phyloP scores from a whole-genome alignment of 139 green algal species.

The Nannochloris sp. region DNA sequence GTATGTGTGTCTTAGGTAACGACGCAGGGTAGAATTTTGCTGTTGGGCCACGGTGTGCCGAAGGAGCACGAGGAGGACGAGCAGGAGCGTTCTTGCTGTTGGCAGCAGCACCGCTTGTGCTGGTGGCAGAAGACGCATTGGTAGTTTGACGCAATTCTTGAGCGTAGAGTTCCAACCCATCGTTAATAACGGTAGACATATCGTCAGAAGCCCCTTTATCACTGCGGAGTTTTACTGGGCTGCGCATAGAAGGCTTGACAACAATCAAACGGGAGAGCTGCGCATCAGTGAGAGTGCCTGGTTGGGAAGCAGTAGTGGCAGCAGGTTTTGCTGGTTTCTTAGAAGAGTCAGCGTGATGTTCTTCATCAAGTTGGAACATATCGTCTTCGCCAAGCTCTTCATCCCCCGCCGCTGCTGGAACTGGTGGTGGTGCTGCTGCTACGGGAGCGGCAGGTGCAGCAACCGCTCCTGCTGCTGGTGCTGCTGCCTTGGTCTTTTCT shows the following conservation, averaged over 20 bases:
- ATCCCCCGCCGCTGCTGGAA: slow-evolving; percentile 5
- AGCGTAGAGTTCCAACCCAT: slow-evolving; percentile 78
- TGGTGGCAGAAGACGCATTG: background rate
- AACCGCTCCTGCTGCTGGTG: background rate
- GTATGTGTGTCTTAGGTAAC: slow-evolving; percentile 25
- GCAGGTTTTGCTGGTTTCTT: slow-evolving; percentile 4
- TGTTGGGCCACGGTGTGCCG: slow-evolving; percentile 3
- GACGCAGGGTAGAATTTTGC: slow-evolving; percentile 48
- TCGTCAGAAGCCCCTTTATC: slow-evolving; percentile 15
- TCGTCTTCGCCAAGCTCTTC: slow-evolving; percentile 52
- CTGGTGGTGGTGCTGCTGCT: background rate
- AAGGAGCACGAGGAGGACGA: background rate
- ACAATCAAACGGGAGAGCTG: slow-evolving; percentile 54
- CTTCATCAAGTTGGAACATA: slow-evolving; percentile 65
- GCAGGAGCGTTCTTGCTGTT: background rate
- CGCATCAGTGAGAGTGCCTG: slow-evolving; percentile 25
- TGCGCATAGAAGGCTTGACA: slow-evolving; percentile 41
- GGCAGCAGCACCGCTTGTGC: background rate
- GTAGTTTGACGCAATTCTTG: slow-evolving; percentile 35
- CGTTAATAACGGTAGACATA: slow-evolving; percentile 62
- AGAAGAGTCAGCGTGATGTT: slow-evolving; percentile 21
- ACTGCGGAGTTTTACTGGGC: background rate
- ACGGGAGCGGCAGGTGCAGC: background rate
- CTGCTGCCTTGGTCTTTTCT: background rate
- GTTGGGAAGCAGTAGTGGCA: slow-evolving; percentile 3